Base-by-base conservation (phyloP, 176 grass and related monocot genomes). In the Cenchrus americanus region DNA sequence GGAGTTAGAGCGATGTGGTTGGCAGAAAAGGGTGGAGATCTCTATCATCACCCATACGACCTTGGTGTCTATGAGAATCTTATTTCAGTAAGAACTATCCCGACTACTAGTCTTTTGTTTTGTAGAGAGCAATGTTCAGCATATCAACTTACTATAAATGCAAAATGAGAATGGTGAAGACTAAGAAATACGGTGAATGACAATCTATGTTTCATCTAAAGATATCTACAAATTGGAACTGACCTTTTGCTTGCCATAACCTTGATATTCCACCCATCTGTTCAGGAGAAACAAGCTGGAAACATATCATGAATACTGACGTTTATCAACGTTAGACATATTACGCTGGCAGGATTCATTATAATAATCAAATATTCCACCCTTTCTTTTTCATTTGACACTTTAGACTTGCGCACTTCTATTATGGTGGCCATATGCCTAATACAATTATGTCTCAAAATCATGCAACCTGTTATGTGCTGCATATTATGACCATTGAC, bases 1-100 rank as follows among this genome's bases (percentile, higher is more conserved):
- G 95, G 95, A 62, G 92, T 98, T 55, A 88, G 92, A 91, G 87
- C 92, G 30, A 93, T 92, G 87, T 95, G 92, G 92, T 91, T 98
- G 76, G 95, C 92, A 86, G 90, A 98, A 83, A 98, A 98, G 87
- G 87, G 88, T 55, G 95, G 92, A 71, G 88, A 90, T 72, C 47
- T 91, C 79, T 98, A 95, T 79, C 89, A 86, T 40, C 95, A 98
- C 90, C 92, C 95, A 63, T 93, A 98, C 53, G 77, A 98, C 80
- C 89, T 95, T 80, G 95, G 95, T 84, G 85, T 91, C 69, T 98
- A 91, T 77, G 86, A 93, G 65, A 98, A 98, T 78, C 89, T 98
- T 82, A 78, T 93, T 83, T 93, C 92, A 48, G 95, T 98, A 90
- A 92, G 84, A 80, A 82, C 76, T 75, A 49, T 80, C 7, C 24